phyloP scores from a whole-genome alignment of 768 basidiomycete species.

The Kwoniella botswanensis region DNA sequence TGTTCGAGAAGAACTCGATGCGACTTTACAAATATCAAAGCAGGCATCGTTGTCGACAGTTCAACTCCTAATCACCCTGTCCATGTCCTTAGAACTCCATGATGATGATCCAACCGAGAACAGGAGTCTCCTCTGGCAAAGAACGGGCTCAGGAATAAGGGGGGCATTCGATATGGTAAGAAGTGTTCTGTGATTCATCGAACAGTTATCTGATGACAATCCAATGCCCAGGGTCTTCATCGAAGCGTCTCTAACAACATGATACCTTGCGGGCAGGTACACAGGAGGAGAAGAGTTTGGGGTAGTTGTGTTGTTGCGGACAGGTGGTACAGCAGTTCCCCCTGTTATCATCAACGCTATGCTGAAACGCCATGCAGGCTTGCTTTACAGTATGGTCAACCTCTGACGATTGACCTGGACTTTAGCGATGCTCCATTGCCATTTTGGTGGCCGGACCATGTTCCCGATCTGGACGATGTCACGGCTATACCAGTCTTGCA shows the following conservation, averaged over 20 bases:
- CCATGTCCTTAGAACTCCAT: background rate
- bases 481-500: background rate
- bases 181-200: background rate
- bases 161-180: conserved; percentile 4
- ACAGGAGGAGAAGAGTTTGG: conserved; percentile 9
- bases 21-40: background rate
- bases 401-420: conserved; percentile 13
- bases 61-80: conserved; percentile 1
- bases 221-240: background rate
- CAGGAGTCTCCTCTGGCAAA: conserved; percentile 8
- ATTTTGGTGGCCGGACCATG: conserved; percentile 10
- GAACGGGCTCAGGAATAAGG: background rate
- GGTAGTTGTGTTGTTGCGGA: conserved; percentile 6
- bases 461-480: conserved; percentile 3
- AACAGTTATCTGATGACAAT: background rate
- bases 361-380: background rate
- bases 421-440: conserved; percentile 14
- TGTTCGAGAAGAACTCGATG: conserved; percentile 7
- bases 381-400: conserved; percentile 6
- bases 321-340: background rate
- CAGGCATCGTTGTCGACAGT: conserved; percentile 6
- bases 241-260: conserved; percentile 4
- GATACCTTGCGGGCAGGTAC: conserved; percentile 1
- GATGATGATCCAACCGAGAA: conserved; percentile 7
- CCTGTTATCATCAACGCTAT: background rate